These are phyloP conservation scores for Silene latifolia DNA, from an alignment of 148 eudicot genomes.

Conservation along the genomic window DNA sequence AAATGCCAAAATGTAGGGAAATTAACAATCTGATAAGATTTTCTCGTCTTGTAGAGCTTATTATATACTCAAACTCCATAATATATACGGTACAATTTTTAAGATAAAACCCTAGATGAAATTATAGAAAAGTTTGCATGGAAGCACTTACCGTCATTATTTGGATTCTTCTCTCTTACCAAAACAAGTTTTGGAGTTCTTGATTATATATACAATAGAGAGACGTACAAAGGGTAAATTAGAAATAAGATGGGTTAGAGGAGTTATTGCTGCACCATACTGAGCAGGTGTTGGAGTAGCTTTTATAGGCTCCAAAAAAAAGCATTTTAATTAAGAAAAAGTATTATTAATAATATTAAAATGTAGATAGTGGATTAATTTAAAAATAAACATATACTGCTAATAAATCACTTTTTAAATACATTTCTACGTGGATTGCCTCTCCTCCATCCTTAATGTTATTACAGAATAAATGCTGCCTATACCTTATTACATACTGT, in stretches of 20 bases:
- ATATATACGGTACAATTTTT: background rate
- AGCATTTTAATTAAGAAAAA: background rate
- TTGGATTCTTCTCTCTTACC: constrained; percentile 9
- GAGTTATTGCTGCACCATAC: constrained; percentile 32
- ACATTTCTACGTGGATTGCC: constrained; percentile 28
- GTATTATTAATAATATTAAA: background rate
- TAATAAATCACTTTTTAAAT: constrained; percentile 18
- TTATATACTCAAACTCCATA: background rate
- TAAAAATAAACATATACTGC: background rate
- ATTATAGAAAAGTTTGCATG: too few species aligned
- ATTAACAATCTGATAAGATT: too few species aligned
- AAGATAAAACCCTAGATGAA: background rate
- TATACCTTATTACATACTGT: background rate
- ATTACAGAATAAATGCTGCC: constrained; percentile 34
- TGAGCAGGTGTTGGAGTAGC: background rate
- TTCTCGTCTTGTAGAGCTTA: too few species aligned
- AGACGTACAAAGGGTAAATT: background rate
- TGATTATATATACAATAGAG: constrained; percentile 20
- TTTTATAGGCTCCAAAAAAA: constrained; percentile 27
- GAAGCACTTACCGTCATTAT: constrained; percentile 28
- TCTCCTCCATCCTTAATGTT: constrained; percentile 36
- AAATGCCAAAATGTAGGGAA: too few species aligned
- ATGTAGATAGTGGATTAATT: background rate
- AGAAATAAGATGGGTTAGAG: constrained; percentile 18
- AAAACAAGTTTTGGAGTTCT: background rate